These are phyloP conservation scores for Silene uniflora DNA, from an alignment of 148 eudicot species.

Conservation along the genomic window DNA sequence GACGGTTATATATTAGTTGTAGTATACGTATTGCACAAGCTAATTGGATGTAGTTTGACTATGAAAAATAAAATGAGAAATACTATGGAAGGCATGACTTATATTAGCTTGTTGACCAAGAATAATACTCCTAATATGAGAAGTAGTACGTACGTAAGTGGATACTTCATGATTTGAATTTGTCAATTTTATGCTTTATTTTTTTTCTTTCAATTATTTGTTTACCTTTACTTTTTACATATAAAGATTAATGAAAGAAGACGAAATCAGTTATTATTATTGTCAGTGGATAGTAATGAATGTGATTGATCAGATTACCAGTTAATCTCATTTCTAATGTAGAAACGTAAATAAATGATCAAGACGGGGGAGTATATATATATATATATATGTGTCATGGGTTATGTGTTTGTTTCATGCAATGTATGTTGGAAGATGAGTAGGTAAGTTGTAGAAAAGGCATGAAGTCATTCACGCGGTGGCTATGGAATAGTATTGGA, in stretches of 20 bases:
- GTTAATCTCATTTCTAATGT: no score
- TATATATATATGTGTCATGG: not conserved
- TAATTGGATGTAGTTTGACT: conserved; percentile 4
- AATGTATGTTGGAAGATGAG: not conserved
- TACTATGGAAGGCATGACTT: not conserved
- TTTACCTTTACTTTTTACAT: no score
- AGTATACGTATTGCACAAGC: not conserved
- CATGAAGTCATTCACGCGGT: conserved; percentile 1
- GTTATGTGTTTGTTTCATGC: conserved; percentile 5
- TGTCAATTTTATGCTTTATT: not conserved
- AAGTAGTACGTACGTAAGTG: not conserved
- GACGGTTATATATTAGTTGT: not conserved
- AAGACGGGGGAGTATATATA: no score
- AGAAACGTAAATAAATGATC: no score
- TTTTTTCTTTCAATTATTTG: no score
- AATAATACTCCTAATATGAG: not conserved
- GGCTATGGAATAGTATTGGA: not conserved
- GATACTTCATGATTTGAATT: conserved; percentile 8
- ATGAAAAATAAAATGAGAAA: not conserved
- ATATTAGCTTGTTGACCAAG: not conserved
- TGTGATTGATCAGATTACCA: no score
- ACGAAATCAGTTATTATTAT: no score
- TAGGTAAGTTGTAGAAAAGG: not conserved
- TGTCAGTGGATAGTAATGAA: no score
- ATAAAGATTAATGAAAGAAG: no score